Base-by-base conservation (phyloP, 176 grass and related monocot species). In the Ampelocalamus luodianensis region DNA sequence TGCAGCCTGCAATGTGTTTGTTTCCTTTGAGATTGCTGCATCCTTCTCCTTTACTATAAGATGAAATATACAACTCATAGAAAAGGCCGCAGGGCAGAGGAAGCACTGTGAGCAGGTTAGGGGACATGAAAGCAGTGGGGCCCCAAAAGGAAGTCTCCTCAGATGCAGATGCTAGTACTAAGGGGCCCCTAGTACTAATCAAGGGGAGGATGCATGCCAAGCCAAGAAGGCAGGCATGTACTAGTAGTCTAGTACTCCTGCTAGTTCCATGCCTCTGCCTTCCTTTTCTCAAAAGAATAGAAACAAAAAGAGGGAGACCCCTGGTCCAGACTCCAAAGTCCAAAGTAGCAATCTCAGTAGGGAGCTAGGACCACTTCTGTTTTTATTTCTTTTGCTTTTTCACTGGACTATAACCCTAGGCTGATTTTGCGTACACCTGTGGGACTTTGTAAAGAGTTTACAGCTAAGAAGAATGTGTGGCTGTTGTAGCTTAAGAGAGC, bases 251-350 rank as follows among this genome's bases (percentile, higher is more conserved):
- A 26, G 42, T n/a, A 20, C 77, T 18, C 9, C 38, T 46, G 39
- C 29, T 24, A 43, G 3, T 81, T 38, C 43, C 68, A 63, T 83
- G 58, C 37, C 10, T 49, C 10, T 45, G 36, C 26, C n/a, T 61
- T 40, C 10, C 27, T 64, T 86, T 71, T 71, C 65, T 90, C 85
- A 50, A 87, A 90, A 90, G 85, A 78, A 87, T 90, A 24, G 89
- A 87, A 71, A 65, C 78, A 80, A 27, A 46, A 67, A 80, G 20
- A 10, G 10, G 7, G 39, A 78, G 76, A 55, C 72, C 45, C 53
- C 74, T 24, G 83, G 71, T 53, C 63, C 83, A 53, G 76, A 37
- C 53, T 76, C 56, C 82, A 26, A 78, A 26, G 71, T 29, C 38
- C 70, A 81, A 87, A 85, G 68, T 16, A 56, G 75, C 85, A 82